Evolutionary conservation across 2,329 filamentous ascomycete species (phyloP), one percentile per base, ranked within the genome.

Genomic region (Trichoderma semiorbis): DNA sequence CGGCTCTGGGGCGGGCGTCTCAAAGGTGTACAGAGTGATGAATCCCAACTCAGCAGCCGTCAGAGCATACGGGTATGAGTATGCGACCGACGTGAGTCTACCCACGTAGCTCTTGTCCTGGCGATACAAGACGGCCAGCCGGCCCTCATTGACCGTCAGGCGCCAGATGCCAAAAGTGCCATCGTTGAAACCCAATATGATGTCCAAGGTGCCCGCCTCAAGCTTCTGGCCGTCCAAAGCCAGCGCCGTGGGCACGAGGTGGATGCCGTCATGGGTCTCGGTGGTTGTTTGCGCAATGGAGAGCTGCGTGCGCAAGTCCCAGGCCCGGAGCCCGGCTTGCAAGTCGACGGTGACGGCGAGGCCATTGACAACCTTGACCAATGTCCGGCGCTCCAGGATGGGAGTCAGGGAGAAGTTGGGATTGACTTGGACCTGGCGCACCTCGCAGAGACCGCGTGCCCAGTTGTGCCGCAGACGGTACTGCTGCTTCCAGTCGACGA

Each of bases 401-500:
- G n/a, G 70, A 73, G 53, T 62, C 73, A 61, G 36, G 77, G 71
- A 74, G 83, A 68, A 60, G 24, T 85, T 83, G 50, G 78, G 77
- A 50, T 77, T 76, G 28, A 94, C 87, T 58, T 90, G 86, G 34
- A 98, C 88, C 80, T 97, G 93, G 43, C 92, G 90, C 14, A 97
- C 89, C 47, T 89, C 91, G 77, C 94, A 97, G 75, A 89, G 90
- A 0, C 95, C 96, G 73, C 87, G 89, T 1, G 92, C 89, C 96
- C 96, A 98, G 82, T 98, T 98, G 79, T 97, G 92, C 60, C 93
- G 88, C 64, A 98, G 85, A 77, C 92, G 93, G 81, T 97, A 98
- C 77, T 96, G 92, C 73, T 89, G 88, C 83, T 97, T 97, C 95
- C 95, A 98, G 78, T 96, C 89, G 26, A 92, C 85, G 8, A 88